Percentiles rank a stretch among this genome's conserved stretches.
These are phyloP conservation scores for Omphalotus guepiniiformis DNA, from an alignment of 768 basidiomycete genomes.

Conservation along the genomic window DNA sequence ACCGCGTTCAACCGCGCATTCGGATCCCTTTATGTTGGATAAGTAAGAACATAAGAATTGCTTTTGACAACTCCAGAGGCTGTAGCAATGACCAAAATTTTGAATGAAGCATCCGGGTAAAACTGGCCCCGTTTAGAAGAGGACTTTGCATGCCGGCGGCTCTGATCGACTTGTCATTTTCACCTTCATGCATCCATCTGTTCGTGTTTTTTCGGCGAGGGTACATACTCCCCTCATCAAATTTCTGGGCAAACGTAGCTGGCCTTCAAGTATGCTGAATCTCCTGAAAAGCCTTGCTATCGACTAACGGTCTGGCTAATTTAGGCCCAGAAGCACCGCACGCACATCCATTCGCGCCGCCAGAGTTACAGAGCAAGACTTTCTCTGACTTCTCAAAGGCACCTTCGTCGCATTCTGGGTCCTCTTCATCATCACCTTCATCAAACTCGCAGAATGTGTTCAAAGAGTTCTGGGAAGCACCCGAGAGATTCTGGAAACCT, in stretches of 20 bases:
- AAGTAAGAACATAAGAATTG: no score
- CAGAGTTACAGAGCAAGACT: conserved; percentile 44
- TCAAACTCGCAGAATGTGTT: conserved; percentile 19
- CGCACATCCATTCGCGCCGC: conserved; percentile 66
- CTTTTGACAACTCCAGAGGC: no score
- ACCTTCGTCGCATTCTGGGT: conserved; percentile 18
- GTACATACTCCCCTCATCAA: conserved; percentile 57
- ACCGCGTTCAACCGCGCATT: conserved; percentile 75
- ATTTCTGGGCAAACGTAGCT: conserved; percentile 56
- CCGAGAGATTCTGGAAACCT: conserved; percentile 53
- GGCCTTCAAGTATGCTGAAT: conserved; percentile 38
- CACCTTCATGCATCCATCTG: conserved; percentile 26
- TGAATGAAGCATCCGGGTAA: no score
- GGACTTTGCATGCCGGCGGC: no score
- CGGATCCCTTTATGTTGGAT: no score
- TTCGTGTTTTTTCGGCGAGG: conserved; percentile 34
- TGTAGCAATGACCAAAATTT: no score
- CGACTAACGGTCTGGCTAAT: conserved; percentile 5
- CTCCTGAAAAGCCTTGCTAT: neutral
- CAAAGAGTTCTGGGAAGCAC: conserved; percentile 65
- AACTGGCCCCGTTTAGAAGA: no score
- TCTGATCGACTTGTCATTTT: no score
- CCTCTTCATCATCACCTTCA: conserved; percentile 15
- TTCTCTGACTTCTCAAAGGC: conserved; percentile 43
- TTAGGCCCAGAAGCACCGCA: conserved; percentile 37